Percentiles rank a stretch among this genome's conserved stretches.
phyloP scores from a whole-genome alignment of 2,329 filamentous ascomycete genomes.

The Botrytis cinerea region DNA sequence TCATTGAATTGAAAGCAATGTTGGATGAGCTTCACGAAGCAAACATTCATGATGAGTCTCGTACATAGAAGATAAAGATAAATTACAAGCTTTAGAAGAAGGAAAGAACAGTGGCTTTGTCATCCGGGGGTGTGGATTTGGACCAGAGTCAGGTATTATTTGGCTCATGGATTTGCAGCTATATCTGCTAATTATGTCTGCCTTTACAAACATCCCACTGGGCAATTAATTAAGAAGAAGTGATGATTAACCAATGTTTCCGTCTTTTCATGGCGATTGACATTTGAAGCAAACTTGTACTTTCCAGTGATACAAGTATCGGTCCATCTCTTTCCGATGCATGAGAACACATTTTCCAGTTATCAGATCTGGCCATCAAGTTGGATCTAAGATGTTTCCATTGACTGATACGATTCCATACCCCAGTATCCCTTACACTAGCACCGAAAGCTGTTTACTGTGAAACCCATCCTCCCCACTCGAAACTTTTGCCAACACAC shows the following conservation, averaged over 20 bases:
- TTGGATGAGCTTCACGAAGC: too few species aligned
- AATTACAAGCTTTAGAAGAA: too few species aligned
- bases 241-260: not conserved
- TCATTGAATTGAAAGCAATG: too few species aligned
- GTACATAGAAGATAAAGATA: too few species aligned
- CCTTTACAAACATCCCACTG: not conserved
- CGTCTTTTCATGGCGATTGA: not conserved
- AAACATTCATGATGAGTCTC: too few species aligned
- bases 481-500: too few species aligned
- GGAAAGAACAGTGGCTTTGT: too few species aligned
- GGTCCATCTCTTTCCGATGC: rapidly evolving
- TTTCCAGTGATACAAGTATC: not conserved
- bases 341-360: not conserved
- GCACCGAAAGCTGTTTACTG: too few species aligned
- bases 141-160: not conserved
- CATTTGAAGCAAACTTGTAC: not conserved
- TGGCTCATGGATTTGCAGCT: not conserved
- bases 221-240: not conserved
- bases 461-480: too few species aligned
- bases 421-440: not conserved
- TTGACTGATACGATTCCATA: not conserved
- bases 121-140: too few species aligned
- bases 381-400: not conserved
- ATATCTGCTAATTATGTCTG: not conserved
- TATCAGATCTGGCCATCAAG: not conserved